Base-by-base conservation (phyloP, 352 stramenopile genomes). In the Paralagenidium karlingii region DNA sequence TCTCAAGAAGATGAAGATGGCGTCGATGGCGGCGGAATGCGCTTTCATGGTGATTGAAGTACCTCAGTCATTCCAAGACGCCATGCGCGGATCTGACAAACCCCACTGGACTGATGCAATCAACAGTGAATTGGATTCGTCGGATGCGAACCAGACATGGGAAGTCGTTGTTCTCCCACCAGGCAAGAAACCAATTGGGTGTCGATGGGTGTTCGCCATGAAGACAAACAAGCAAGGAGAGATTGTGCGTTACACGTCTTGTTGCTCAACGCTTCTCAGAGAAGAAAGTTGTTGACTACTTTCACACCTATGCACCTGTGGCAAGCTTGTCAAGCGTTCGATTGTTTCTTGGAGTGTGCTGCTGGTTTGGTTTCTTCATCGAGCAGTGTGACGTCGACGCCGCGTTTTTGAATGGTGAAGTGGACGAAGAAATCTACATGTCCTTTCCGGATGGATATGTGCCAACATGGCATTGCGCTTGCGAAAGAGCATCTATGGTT, bases 351-450 rank as follows among this genome's bases (percentile, higher is more conserved):
- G 22, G 40, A 2, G 11, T 49, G 13, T 33, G 40, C n/a, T 38
- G 34, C 26, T 5, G 12, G 12, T 5, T 16, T 9, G 5, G 34
- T 7, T 15, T 32, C 24, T 8, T 24, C 3, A 28, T 56, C 12
- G 11, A 25, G 9, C 53, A 61, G 22, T 49, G 38, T 24, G 43
- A 54, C 21, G 20, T 69, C 25, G 43, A 66, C 7, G 64, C 57
- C 10, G 51, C 60, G 5, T 66, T 68, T 30, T 22, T 67, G 0
- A 62, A 68, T 26, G 60, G 55, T 7, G 41, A 55, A 8, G 21
- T 61, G 0, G 26, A 58, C n/a, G n/a, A n/a, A 18, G n/a, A 27
- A 0, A 51, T 59, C 3, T 56, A 49, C 28, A 63, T 62, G 45
- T 28, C 28, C 5, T 21, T 36, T 3, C 49, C 57, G 2, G 3